These are phyloP conservation scores for Tricholoma flavovirens DNA, from an alignment of 768 basidiomycete genomes.

Conservation along the genomic window DNA sequence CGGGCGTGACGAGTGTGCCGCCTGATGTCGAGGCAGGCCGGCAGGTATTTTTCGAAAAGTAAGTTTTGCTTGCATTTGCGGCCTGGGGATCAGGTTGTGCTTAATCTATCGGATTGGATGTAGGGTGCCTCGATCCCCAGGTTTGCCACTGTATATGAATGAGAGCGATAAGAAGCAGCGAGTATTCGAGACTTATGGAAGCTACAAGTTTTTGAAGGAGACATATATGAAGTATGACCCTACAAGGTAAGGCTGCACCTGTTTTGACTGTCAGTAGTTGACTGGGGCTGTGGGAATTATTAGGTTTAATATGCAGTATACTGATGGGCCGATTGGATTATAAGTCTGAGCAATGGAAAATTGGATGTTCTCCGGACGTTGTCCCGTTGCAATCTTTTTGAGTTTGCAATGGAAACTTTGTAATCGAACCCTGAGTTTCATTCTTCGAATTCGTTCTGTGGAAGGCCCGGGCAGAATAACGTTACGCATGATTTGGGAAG, in stretches of 20 bases:
- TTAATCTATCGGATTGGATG: background rate
- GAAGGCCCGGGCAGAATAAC: no score
- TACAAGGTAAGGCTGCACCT: constrained; percentile 22
- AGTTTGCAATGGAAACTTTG: no score
- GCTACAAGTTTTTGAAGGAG: constrained; percentile 28
- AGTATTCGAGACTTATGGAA: constrained; percentile 35
- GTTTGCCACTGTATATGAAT: constrained; percentile 34
- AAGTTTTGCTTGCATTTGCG: background rate
- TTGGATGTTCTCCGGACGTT: no score
- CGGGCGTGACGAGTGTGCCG: constrained; percentile 5
- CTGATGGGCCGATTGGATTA: constrained; percentile 26
- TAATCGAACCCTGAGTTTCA: no score
- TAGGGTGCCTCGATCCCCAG: constrained; percentile 32
- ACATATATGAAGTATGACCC: constrained; percentile 42
- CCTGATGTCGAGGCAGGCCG: background rate
- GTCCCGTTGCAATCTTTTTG: no score
- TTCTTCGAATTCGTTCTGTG: no score
- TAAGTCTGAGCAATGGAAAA: background rate
- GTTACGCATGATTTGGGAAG: no score
- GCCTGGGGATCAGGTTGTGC: background rate
- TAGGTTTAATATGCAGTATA: constrained; percentile 31
- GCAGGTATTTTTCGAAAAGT: constrained; percentile 1
- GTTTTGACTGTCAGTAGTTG: background rate
- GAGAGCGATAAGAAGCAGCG: constrained; percentile 35
- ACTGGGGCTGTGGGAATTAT: background rate